Conservation (phyloP, 768 basidiomycete species). For the Mycena latifolia region DNA sequence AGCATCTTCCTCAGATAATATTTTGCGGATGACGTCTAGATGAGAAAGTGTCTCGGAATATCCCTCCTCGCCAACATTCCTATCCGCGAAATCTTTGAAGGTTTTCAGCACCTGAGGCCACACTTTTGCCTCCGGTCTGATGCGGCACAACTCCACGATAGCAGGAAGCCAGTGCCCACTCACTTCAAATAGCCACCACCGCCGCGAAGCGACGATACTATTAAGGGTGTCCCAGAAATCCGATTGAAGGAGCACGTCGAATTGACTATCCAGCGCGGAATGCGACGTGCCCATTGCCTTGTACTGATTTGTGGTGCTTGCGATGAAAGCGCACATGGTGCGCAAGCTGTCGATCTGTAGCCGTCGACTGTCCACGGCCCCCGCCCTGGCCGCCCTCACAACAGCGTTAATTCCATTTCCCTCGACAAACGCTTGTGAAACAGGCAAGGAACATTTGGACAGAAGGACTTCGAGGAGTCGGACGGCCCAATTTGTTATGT, state of each 20-base stretch:
- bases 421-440: slow-evolving; percentile 47
- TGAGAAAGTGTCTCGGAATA: slow-evolving; percentile 41
- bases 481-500: slow-evolving; percentile 49
- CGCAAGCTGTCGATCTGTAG: slow-evolving; percentile 56
- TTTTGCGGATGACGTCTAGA: slow-evolving; percentile 32
- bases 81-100: slow-evolving; percentile 42
- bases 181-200: slow-evolving; percentile 55
- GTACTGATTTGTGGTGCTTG: slow-evolving; percentile 41
- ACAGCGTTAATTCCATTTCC: slow-evolving; percentile 50
- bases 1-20: not conserved
- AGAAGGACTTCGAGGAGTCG: slow-evolving; percentile 50
- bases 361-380: slow-evolving; percentile 50
- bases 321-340: slow-evolving; percentile 51
- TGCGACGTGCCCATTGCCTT: slow-evolving; percentile 11
- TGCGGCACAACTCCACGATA: slow-evolving; percentile 47
- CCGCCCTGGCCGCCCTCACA: slow-evolving; percentile 47
- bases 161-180: slow-evolving; percentile 52
- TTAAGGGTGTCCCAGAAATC: slow-evolving; percentile 53
- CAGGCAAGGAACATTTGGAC: slow-evolving; percentile 40
- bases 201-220: slow-evolving; percentile 43
- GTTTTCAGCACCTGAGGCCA: slow-evolving; percentile 48
- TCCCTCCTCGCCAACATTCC: slow-evolving; percentile 40
- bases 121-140: slow-evolving; percentile 46
- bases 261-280: slow-evolving; percentile 27
- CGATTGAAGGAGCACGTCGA: slow-evolving; percentile 51